Evolutionary conservation across 805 yeast species (phyloP).

Genomic region (Wickerhamiella allomyrinae): DNA sequence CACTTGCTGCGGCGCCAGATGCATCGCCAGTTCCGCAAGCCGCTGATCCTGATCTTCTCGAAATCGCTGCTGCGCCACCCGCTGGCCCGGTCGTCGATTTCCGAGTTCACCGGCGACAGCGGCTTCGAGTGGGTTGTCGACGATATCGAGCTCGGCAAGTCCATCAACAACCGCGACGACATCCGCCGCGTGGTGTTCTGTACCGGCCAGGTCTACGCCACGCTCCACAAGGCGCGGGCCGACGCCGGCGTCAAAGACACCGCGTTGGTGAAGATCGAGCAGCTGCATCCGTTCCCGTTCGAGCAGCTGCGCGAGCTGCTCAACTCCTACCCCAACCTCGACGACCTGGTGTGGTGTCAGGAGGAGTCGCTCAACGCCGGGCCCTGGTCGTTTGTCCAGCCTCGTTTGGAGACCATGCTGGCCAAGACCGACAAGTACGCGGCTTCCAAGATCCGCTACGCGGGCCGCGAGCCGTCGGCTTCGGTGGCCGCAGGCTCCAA

Average conservation of each 20-base stretch:
- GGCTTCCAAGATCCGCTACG: constrained; percentile 54
- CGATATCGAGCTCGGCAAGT: constrained; percentile 71
- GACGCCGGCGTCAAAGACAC: constrained; percentile 62
- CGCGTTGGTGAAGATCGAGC: constrained; percentile 82
- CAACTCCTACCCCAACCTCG: constrained; percentile 61
- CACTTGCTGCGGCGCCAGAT: constrained; percentile 96
- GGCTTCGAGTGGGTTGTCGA: constrained; percentile 94
- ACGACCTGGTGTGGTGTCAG: constrained; percentile 92
- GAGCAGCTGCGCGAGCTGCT: constrained; percentile 80
- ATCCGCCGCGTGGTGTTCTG: constrained; percentile 76
- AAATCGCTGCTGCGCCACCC: constrained; percentile 94
- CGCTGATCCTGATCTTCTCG: constrained; percentile 77
- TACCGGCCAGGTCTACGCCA: constrained; percentile 90
- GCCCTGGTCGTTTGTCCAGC: constrained; percentile 62
- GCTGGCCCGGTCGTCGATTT: constrained; percentile 73
- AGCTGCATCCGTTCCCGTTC: constrained; percentile 97
- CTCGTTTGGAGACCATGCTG: constrained; percentile 68
- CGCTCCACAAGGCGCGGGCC: constrained; percentile 80
- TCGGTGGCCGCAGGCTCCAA: constrained; percentile 97
- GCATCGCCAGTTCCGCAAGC: constrained; percentile 92
- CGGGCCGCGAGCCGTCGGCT: constrained; percentile 97
- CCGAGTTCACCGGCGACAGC: constrained; percentile 81
- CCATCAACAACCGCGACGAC: constrained; percentile 62
- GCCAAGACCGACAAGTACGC: constrained; percentile 59
- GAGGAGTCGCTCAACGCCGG: constrained; percentile 99